These are phyloP conservation scores for Scutellaria galericulata DNA, from an alignment of 257 asterid species.

Conservation along the genomic window DNA sequence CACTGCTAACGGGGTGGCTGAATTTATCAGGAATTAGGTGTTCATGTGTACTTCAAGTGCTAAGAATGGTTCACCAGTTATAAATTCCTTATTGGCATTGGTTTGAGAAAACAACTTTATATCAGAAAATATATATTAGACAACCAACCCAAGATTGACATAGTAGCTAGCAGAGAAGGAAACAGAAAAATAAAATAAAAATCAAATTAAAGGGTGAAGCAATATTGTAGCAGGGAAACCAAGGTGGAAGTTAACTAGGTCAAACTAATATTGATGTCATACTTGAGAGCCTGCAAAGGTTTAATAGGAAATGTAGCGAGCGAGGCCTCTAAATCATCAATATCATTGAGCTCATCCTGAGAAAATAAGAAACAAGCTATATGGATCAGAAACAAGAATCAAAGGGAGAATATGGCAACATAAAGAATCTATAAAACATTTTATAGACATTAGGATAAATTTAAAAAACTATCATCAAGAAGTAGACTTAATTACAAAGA, in stretches of 20 bases:
- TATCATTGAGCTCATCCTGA: constrained; percentile 68
- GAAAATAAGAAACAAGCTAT: constrained; percentile 28
- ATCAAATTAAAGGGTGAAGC: constrained; percentile 7
- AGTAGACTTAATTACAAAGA: not conserved
- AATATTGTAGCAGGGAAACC: constrained; percentile 28
- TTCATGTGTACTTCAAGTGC: constrained; percentile 15
- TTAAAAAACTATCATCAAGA: not conserved
- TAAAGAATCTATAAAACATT: constrained; percentile 18
- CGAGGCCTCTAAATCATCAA: constrained; percentile 72
- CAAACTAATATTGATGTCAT: constrained; percentile 36
- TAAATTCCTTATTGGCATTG: constrained; percentile 19
- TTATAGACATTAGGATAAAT: not conserved
- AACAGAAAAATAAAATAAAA: constrained; percentile 1
- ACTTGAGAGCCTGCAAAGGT: constrained; percentile 98
- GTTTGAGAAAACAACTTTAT: constrained; percentile 1
- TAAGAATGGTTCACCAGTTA: not conserved
- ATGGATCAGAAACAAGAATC: constrained; percentile 29
- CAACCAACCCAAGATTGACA: constrained; percentile 26
- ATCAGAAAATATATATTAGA: constrained; percentile 16
- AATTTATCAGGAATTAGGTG: not conserved
- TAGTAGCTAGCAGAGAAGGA: constrained; percentile 19
- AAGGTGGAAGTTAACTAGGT: constrained; percentile 32
- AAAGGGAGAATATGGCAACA: constrained; percentile 22
- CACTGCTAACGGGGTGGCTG: not conserved
- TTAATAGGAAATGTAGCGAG: constrained; percentile 88